Conservation (phyloP, 306 rosid genomes). For the Quillaja saponaria region DNA sequence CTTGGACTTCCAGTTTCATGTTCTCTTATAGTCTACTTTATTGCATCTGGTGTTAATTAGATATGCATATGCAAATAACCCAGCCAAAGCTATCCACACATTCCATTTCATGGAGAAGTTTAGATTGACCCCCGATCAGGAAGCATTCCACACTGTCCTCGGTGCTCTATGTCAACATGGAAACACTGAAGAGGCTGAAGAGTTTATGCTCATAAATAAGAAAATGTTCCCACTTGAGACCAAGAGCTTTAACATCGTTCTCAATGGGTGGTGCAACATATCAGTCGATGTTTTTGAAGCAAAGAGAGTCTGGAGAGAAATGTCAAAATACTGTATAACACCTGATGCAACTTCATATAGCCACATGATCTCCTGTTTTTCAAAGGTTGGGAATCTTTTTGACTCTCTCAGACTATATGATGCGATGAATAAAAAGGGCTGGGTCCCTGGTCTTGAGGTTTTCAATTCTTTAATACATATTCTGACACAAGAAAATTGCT, state of each 20-base stretch:
- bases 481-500: constrained; percentile 66
- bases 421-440: constrained; percentile 77
- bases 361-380: constrained; percentile 82
- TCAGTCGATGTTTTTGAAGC: constrained; percentile 63
- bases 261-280: constrained; percentile 82
- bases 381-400: constrained; percentile 77
- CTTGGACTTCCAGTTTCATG: not conserved
- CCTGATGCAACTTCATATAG: constrained; percentile 79
- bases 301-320: constrained; percentile 92
- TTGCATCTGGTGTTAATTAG: constrained; percentile 38
- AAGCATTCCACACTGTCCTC: constrained; percentile 58
- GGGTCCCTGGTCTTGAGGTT: constrained; percentile 57
- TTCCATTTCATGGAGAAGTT: constrained; percentile 82
- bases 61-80: constrained; percentile 68
- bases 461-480: constrained; percentile 72
- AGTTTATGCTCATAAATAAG: constrained; percentile 71
- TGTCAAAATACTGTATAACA: constrained; percentile 61
- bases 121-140: constrained; percentile 70
- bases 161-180: constrained; percentile 71
- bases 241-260: constrained; percentile 72
- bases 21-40: not conserved
- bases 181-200: constrained; percentile 87
- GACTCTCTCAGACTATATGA: constrained; percentile 89
- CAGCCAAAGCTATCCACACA: constrained; percentile 59
- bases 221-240: constrained; percentile 76